phyloP scores from a whole-genome alignment of 768 basidiomycete species.

The Xerocomellus dryophilus region DNA sequence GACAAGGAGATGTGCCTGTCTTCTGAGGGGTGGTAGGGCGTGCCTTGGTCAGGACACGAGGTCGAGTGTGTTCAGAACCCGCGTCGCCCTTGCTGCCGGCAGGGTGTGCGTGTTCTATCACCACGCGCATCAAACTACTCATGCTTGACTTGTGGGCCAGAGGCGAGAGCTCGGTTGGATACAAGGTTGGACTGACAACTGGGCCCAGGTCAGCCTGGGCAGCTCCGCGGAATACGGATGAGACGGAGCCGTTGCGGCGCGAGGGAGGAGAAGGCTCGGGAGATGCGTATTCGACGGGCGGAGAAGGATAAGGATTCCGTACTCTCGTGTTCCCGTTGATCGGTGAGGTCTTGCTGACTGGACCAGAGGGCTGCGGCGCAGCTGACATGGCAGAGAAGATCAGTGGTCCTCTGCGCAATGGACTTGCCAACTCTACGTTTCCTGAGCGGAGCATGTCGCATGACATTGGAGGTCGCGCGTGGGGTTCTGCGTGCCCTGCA shows the following conservation, averaged over 20 bases:
- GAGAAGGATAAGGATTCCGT: conserved; percentile 26
- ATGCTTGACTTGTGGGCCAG: conserved; percentile 18
- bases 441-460: conserved; percentile 24
- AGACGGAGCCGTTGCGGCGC: conserved; percentile 1
- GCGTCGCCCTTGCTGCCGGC: conserved; percentile 8
- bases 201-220: background rate
- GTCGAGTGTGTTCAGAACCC: conserved; percentile 16
- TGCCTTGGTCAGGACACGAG: conserved; percentile 31
- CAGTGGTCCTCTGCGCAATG: conserved; percentile 48
- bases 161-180: conserved; percentile 15
- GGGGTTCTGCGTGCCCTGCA: background rate
- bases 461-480: conserved; percentile 11
- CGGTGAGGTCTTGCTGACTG: conserved; percentile 7
- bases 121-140: conserved; percentile 2
- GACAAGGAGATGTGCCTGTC: conserved; percentile 7
- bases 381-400: conserved; percentile 60
- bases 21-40: conserved; percentile 35
- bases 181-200: background rate
- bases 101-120: conserved; percentile 12
- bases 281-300: conserved; percentile 22
- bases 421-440: conserved; percentile 12
- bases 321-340: background rate
- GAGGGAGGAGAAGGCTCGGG: conserved; percentile 3
- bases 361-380: conserved; percentile 18
- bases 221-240: background rate